Conservation (phyloP, 1,139 yeast genomes). For the Candida glucosophila region DNA sequence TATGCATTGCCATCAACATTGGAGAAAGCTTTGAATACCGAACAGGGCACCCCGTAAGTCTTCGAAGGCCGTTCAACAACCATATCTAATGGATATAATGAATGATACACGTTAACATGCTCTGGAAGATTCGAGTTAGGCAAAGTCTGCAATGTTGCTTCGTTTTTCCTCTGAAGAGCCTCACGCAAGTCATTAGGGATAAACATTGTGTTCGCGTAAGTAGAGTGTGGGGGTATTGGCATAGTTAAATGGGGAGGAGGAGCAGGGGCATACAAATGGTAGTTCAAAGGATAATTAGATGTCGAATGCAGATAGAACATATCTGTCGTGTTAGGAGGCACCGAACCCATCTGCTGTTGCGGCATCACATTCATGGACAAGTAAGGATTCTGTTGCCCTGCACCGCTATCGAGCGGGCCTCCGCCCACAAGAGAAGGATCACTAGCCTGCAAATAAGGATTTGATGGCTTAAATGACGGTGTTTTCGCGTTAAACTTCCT, state of each 20-base stretch:
- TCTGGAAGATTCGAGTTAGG: conserved; percentile 60
- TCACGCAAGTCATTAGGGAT: conserved; percentile 69
- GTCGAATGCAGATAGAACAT: conserved; percentile 13
- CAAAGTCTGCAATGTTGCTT: conserved; percentile 68
- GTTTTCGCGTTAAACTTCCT: conserved; percentile 27
- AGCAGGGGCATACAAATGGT: conserved; percentile 84
- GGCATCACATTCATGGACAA: conserved; percentile 6
- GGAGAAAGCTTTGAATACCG: conserved; percentile 73
- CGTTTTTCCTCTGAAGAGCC: conserved; percentile 62
- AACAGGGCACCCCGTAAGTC: conserved; percentile 53
- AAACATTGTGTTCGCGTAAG: conserved; percentile 61
- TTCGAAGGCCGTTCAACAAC: conserved; percentile 42
- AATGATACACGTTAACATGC: conserved; percentile 74
- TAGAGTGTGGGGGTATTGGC: conserved; percentile 60
- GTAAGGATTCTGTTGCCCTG: conserved; percentile 13
- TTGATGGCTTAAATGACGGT: conserved; percentile 27
- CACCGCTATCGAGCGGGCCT: conserved; percentile 5
- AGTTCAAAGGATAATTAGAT: conserved; percentile 56
- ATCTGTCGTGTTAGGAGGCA: conserved; percentile 8
- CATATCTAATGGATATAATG: conserved; percentile 76
- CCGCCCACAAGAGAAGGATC: conserved; percentile 4
- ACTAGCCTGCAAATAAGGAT: conserved; percentile 4
- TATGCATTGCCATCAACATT: conserved; percentile 74
- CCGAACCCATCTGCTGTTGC: conserved; percentile 4
- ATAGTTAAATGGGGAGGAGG: conserved; percentile 67